These are phyloP conservation scores for Sugiyamaella japonica DNA, from an alignment of 1,139 yeast genomes.

Conservation along the genomic window DNA sequence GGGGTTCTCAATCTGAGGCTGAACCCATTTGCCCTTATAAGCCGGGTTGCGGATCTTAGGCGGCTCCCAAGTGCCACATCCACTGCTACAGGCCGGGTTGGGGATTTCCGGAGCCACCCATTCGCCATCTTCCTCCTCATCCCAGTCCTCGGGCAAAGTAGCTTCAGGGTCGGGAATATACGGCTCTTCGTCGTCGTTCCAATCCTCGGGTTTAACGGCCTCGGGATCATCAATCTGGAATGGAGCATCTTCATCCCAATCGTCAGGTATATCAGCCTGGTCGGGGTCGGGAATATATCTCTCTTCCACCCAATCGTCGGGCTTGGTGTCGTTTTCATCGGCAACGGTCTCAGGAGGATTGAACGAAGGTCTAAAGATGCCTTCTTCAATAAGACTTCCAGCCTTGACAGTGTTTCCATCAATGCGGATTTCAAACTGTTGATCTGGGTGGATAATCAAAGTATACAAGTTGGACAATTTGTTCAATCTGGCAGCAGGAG, in stretches of 20 bases:
- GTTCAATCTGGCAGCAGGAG: constrained; percentile 65
- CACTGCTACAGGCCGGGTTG: constrained; percentile 71
- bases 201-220: constrained; percentile 67
- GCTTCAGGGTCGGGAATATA: constrained; percentile 68
- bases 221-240: constrained; percentile 62
- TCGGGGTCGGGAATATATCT: constrained; percentile 66
- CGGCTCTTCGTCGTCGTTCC: constrained; percentile 67
- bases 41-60: constrained; percentile 66
- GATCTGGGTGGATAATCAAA: constrained; percentile 61
- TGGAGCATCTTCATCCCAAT: constrained; percentile 75
- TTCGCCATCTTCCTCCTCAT: constrained; percentile 82
- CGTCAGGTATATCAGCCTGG: constrained; percentile 64
- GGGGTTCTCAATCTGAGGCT: constrained; percentile 69
- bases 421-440: constrained; percentile 74
- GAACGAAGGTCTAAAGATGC: constrained; percentile 59
- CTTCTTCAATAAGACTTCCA: constrained; percentile 61
- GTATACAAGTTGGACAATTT: constrained; percentile 68
- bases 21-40: constrained; percentile 76
- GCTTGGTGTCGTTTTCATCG: constrained; percentile 65
- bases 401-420: constrained; percentile 73
- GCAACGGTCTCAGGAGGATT: constrained; percentile 61
- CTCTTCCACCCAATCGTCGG: constrained; percentile 78
- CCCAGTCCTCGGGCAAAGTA: constrained; percentile 72
- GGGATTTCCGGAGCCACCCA: constrained; percentile 69
- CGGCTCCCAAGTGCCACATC: constrained; percentile 77